Base-by-base conservation (phyloP, 169 alveolate species). In the Plasmodium malariae region DNA sequence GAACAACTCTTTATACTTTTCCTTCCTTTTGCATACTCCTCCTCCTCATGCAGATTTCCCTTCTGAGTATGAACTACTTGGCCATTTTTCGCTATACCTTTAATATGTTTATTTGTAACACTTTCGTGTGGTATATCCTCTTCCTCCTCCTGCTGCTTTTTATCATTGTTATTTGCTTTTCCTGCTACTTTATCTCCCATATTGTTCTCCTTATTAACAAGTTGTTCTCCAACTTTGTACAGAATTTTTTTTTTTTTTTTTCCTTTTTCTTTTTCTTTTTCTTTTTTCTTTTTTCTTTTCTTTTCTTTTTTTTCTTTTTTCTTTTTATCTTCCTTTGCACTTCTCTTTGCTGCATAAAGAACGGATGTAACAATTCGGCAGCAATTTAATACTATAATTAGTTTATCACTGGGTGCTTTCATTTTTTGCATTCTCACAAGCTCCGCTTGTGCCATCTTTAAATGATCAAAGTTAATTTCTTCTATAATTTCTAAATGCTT, bases 371-470 rank as follows among this genome's bases (percentile, higher is more conserved):
- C 92, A 1, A 93, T 71, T 19, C 95, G 91, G 37, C 97, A 94
- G 63, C 92, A 69, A 43, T 94, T 94, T 63, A 94, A 71, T 2
- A 94, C 90, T 62, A 86, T 89, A 36, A 94, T 87, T 78, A 94
- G 54, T 78, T 94, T 94, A 87, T 94, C 97, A 21, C 92, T 51
- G 0, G 97, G 97, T 32, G 96, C 93, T 92, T 80, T 65, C 87
- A 87, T 59, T 48, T 40, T 71, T 40, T 69, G 87, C 3, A 89
- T 83, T 48, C 85, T 63, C 91, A 88, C 12, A 19, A 83, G 91
- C 51, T 83, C 91, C 9, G 14, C 32, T 30, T 83, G 91, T 5
- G 91, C 91, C 3, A 34, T 36, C 34, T 67, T 34, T 5, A 83
- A 57, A 26, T 72, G 57, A 14, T 83, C 62, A 24, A 83, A 28